Evolutionary conservation across 225 moss, liverwort and hornwort genomes (phyloP).

Genomic region (Neckera pumila): DNA sequence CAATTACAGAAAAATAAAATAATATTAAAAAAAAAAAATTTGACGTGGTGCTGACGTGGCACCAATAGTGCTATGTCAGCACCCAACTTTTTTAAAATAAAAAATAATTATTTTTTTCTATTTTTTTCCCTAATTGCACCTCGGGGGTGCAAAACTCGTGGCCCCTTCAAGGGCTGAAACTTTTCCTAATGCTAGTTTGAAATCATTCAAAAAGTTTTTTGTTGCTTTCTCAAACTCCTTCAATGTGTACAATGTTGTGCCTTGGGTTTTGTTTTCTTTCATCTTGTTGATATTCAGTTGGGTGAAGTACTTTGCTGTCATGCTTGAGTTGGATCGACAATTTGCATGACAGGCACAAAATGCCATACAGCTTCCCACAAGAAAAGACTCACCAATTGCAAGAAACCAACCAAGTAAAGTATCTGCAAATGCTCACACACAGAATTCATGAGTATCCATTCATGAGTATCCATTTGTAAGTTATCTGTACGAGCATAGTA

Average conservation of each 20-base stretch:
- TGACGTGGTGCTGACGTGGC: too few relatives aligned
- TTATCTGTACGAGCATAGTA: neutral
- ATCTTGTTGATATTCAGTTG: neutral
- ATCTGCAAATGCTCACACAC: neutral
- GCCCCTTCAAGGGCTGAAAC: too few relatives aligned
- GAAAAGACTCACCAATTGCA: neutral
- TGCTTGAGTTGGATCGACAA: neutral
- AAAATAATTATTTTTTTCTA: too few relatives aligned
- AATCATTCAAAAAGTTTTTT: neutral
- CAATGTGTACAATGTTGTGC: neutral
- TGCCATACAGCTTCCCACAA: fast-evolving
- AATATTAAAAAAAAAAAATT: too few relatives aligned
- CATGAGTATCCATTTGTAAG: too few relatives aligned
- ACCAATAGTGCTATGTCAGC: too few relatives aligned
- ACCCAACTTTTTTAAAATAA: too few relatives aligned
- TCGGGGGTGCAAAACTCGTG: too few relatives aligned
- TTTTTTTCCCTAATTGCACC: too few relatives aligned
- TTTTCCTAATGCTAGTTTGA: too few relatives aligned
- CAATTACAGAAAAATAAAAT: too few relatives aligned
- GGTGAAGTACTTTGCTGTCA: neutral
- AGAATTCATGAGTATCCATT: too few relatives aligned
- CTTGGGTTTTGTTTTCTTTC: neutral
- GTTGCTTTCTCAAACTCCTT: slow-evolving; percentile 19
- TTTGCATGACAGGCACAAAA: neutral
- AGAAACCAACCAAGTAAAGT: neutral